Conservation (phyloP, 2,329 filamentous ascomycete genomes). For the Arthrobotrys conoides region DNA sequence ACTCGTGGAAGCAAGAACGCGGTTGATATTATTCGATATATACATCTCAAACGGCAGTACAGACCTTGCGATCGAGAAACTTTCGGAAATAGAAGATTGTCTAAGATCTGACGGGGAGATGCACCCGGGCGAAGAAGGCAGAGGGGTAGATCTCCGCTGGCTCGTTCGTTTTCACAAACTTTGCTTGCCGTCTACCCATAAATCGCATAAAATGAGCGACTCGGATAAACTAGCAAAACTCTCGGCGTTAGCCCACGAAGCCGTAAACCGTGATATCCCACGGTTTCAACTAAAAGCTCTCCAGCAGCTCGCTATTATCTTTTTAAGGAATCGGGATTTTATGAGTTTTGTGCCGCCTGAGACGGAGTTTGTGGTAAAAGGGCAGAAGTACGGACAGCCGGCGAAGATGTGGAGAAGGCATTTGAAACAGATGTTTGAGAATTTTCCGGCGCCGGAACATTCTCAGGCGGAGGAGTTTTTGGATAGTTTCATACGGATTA, state of each 20-base stretch:
- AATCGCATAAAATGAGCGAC: slow-evolving; percentile 38
- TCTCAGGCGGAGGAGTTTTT: slow-evolving; percentile 55
- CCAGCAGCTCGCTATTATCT: slow-evolving; percentile 46
- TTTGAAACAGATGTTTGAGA: slow-evolving; percentile 52
- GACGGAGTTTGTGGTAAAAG: slow-evolving; percentile 59
- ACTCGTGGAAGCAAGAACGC: slow-evolving; percentile 44
- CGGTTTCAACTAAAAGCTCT: slow-evolving; percentile 47
- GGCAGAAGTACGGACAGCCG: slow-evolving; percentile 49
- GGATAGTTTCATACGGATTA: slow-evolving; percentile 51
- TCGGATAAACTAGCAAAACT: slow-evolving; percentile 51
- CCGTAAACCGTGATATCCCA: slow-evolving; percentile 54
- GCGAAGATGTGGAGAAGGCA: slow-evolving; percentile 49
- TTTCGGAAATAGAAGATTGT: slow-evolving; percentile 47
- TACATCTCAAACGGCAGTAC: slow-evolving; percentile 35
- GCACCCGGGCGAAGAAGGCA: slow-evolving; percentile 55
- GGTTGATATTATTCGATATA: slow-evolving; percentile 50
- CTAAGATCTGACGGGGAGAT: slow-evolving; percentile 40
- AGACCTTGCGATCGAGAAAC: slow-evolving; percentile 48
- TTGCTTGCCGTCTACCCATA: slow-evolving; percentile 23
- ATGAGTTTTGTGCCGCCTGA: slow-evolving; percentile 38
- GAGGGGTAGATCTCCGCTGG: slow-evolving; percentile 54
- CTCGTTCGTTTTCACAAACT: slow-evolving; percentile 55
- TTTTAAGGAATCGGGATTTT: slow-evolving; percentile 44
- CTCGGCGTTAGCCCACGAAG: slow-evolving; percentile 54
- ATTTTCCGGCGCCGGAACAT: slow-evolving; percentile 57